Conservation (phyloP, 139 green algal species). For the Spirogloea muscicola region DNA sequence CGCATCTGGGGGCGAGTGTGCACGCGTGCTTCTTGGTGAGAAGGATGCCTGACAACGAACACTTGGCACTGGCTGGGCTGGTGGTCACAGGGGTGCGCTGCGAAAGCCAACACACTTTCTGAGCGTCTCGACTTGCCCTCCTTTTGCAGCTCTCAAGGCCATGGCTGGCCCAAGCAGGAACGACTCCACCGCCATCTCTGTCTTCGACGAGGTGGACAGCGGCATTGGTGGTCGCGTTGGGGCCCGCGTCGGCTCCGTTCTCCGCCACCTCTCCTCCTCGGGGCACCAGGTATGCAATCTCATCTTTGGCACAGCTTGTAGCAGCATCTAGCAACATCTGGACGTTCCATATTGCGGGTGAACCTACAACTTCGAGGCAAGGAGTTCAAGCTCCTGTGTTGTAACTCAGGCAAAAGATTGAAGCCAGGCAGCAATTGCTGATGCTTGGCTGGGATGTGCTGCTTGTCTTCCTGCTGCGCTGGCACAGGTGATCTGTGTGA, state of each 20-base stretch:
- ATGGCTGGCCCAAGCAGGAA: not conserved
- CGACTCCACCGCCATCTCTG: too few species aligned
- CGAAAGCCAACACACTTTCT: not conserved
- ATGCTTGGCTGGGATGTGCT: not conserved
- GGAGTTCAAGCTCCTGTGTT: too few species aligned
- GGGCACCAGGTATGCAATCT: constrained; percentile 22
- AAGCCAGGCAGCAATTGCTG: too few species aligned
- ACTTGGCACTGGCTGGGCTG: too few species aligned
- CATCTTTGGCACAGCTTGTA: not conserved
- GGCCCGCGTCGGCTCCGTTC: not conserved
- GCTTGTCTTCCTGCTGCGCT: not conserved
- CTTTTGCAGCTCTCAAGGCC: constrained; percentile 1
- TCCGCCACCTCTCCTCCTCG: constrained; percentile 13
- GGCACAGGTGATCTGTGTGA: constrained; percentile 24
- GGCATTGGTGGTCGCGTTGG: constrained; percentile 26
- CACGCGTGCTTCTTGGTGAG: constrained; percentile 31
- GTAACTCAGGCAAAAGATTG: too few species aligned
- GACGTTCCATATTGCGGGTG: not conserved
- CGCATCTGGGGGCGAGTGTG: constrained; percentile 24
- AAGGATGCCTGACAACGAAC: too few species aligned
- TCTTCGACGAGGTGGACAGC: constrained; percentile 45
- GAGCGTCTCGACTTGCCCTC: not conserved
- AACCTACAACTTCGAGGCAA: too few species aligned
- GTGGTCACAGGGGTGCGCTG: too few species aligned
- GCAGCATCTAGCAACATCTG: not conserved